Conservation (phyloP, 139 green algal genomes). For the Coelastrella sp. region DNA sequence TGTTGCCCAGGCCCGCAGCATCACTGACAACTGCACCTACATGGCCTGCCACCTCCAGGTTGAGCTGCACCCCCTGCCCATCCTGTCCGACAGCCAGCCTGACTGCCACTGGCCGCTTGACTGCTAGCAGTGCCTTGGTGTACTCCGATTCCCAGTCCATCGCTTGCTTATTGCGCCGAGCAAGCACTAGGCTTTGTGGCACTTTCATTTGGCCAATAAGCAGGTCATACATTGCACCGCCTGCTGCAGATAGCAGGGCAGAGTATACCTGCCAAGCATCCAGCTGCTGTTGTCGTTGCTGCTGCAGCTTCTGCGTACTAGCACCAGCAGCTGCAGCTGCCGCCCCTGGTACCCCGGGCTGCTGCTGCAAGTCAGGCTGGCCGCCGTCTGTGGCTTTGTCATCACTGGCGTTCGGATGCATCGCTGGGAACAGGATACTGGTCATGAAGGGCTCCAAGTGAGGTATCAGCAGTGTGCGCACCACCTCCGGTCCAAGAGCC, state of each 20-base stretch:
- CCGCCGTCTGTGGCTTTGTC: not conserved
- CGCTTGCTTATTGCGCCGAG: not conserved
- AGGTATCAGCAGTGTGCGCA: constrained; percentile 82
- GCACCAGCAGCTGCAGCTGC: not conserved
- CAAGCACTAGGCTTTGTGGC: constrained; percentile 46
- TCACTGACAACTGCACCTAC: not conserved
- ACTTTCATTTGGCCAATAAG: constrained; percentile 39
- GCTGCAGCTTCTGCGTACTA: not conserved
- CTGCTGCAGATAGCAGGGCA: constrained; percentile 58
- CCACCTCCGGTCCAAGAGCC: constrained; percentile 73
- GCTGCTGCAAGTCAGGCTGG: not conserved
- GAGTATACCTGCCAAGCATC: constrained; percentile 63
- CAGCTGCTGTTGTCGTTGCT: constrained; percentile 36
- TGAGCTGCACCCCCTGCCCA: not conserved
- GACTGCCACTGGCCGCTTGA: not conserved
- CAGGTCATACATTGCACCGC: constrained; percentile 56
- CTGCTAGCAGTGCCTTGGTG: not conserved
- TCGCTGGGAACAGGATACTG: constrained; percentile 55
- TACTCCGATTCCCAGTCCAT: not conserved
- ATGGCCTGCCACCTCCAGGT: not conserved
- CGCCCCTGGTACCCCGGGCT: not conserved
- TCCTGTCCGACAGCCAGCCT: not conserved
- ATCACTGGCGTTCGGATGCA: not conserved
- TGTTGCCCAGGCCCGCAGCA: not conserved
- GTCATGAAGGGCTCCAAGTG: constrained; percentile 76